Evolutionary conservation across 208 protist species (phyloP), one percentile per base, ranked within the genome.

Genomic region (Sergeia podlipaevii): DNA sequence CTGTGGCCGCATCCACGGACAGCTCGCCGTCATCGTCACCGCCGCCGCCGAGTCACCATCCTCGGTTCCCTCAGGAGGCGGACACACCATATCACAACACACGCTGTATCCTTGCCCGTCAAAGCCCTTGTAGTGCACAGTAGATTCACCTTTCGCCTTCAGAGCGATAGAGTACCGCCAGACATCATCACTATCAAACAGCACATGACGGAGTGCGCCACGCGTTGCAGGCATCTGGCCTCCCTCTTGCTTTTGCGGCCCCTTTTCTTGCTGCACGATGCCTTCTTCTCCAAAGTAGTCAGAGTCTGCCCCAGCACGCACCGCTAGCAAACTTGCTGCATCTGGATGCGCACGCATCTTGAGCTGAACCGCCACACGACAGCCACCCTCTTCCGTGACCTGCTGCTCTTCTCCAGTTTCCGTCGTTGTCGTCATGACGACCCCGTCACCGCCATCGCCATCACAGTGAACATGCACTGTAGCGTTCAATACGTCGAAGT

Each of bases 81-180:
- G n/a, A n/a, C n/a, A n/a, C 13, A 92, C 21, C 21, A 80, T 28
- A 39, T 75, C 72, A 38, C 89, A 92, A 67, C 89, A 95, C 46
- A 91, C 38, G 56, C 82, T 90, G 71, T 82, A 95, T 24, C 86
- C 86, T 30, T 77, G 67, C 4, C 76, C 64, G 52, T 78, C 64
- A 57, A 77, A 88, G 7, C 89, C 89, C 56, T 91, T 89, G 70
- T 95, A 91, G 39, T 88, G 59, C 17, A 86, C 65, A 5, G 43
- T 54, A 52, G 45, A 39, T 18, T 54, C 30, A 47, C 38, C 2
- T 36, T 28, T n/a, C 21, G 77, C 62, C 7, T 55, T 60, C 8
- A 85, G 62, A 6, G 54, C 26, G 23, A 87, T 21, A 0, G 63
- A 20, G 67, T 68, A 89, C 29, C 85, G 75, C 70, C 79, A 90